Evolutionary conservation across 331 rosid genomes (phyloP).

Genomic region (Quercus lobata): DNA sequence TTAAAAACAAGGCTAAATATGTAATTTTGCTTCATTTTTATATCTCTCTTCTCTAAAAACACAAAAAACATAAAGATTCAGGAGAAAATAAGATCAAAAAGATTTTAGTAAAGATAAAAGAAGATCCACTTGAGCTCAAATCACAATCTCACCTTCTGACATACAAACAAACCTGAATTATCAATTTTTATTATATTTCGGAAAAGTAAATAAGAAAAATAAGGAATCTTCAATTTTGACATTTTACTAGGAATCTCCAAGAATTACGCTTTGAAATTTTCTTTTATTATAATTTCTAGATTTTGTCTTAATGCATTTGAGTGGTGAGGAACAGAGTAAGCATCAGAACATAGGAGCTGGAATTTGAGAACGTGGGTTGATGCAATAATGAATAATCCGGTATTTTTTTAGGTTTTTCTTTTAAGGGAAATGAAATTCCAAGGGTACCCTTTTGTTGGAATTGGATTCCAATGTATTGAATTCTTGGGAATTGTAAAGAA

Average conservation of each 20-base stretch:
- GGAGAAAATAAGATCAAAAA: no score
- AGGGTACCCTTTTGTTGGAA: no score
- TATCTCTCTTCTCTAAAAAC: no score
- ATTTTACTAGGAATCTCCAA: constrained; percentile 9
- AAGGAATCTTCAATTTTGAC: neutral
- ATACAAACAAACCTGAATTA: neutral
- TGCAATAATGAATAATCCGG: neutral
- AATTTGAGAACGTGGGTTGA: neutral
- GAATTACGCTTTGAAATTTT: constrained; percentile 3
- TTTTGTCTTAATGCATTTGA: neutral
- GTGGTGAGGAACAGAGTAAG: neutral
- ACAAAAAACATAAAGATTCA: no score
- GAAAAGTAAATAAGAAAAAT: neutral
- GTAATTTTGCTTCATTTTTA: no score
- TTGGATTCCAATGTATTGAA: no score
- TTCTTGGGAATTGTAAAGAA: no score
- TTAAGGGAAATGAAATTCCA: no score
- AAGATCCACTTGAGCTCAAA: neutral
- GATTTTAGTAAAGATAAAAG: neutral
- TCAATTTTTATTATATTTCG: neutral
- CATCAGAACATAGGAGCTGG: neutral
- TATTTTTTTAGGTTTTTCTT: no score
- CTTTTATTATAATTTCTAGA: neutral
- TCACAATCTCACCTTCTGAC: neutral
- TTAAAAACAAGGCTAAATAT: no score